Conservation (phyloP, 2,329 filamentous ascomycete genomes). For the Hypoxylon sp. region DNA sequence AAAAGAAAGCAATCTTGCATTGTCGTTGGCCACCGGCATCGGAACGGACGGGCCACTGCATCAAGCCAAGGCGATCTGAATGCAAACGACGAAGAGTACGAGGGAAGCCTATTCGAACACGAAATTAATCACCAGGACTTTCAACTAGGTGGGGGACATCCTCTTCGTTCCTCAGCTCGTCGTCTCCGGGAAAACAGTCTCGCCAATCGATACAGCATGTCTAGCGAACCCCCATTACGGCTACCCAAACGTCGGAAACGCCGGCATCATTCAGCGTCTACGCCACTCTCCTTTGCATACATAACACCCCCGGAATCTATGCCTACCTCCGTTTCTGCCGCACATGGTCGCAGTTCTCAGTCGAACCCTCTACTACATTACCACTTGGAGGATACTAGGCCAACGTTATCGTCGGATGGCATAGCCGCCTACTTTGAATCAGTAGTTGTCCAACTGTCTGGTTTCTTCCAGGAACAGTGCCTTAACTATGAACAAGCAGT, state of each 20-base stretch:
- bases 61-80: constrained; percentile 12
- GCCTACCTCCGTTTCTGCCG: constrained; percentile 6
- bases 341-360: background rate
- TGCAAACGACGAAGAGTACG: constrained; percentile 6
- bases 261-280: constrained; percentile 15
- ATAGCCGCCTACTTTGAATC: constrained; percentile 22
- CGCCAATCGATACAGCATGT: background rate
- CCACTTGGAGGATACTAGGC: background rate
- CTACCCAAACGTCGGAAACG: constrained; percentile 22
- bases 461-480: constrained; percentile 19
- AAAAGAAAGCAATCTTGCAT: constrained; percentile 18
- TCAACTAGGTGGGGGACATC: background rate
- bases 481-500: constrained; percentile 14
- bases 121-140: background rate
- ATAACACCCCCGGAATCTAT: constrained; percentile 11
- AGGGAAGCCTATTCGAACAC: constrained; percentile 2
- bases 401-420: constrained; percentile 7
- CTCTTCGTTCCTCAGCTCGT: background rate
- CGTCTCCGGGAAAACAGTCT: constrained; percentile 4
- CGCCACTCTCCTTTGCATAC: constrained; percentile 10
- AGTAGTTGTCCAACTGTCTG: constrained; percentile 9
- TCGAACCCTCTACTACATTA: background rate
- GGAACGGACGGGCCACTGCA: constrained; percentile 1
- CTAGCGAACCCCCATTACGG: background rate
- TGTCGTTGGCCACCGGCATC: constrained; percentile 2